Conservation (phyloP, 441 rosid genomes). For the Rhodomyrtus psidioides region DNA sequence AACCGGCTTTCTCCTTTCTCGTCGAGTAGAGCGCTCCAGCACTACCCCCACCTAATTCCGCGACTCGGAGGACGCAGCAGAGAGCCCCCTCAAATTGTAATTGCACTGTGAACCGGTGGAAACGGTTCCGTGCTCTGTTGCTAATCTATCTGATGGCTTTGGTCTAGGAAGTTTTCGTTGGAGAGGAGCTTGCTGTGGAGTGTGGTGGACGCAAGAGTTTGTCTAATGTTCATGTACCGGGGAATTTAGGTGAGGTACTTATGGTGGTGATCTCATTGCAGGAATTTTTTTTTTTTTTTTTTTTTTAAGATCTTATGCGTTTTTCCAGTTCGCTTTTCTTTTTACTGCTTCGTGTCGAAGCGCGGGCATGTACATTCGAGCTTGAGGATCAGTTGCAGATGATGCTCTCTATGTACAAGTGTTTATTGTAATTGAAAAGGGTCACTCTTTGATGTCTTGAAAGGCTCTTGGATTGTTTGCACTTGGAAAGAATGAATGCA, state of each 20-base stretch:
- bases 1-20: neutral
- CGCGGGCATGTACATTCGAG: neutral
- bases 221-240: neutral
- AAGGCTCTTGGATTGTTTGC: neutral
- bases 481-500: neutral
- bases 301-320: neutral
- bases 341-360: neutral
- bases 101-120: neutral
- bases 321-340: neutral
- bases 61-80: neutral
- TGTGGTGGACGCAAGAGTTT: neutral
- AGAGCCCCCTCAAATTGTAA: neutral
- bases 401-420: neutral
- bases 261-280: neutral
- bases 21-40: neutral
- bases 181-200: neutral
- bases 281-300: neutral
- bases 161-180: neutral
- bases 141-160: neutral
- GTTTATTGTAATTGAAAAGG: neutral
- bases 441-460: neutral
- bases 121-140: neutral
- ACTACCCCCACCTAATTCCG: neutral
- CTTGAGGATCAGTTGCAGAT: neutral
- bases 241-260: neutral